Evolutionary conservation across 192 early-diverging fungal species (phyloP).

Genomic region (Dissophora globulifera): DNA sequence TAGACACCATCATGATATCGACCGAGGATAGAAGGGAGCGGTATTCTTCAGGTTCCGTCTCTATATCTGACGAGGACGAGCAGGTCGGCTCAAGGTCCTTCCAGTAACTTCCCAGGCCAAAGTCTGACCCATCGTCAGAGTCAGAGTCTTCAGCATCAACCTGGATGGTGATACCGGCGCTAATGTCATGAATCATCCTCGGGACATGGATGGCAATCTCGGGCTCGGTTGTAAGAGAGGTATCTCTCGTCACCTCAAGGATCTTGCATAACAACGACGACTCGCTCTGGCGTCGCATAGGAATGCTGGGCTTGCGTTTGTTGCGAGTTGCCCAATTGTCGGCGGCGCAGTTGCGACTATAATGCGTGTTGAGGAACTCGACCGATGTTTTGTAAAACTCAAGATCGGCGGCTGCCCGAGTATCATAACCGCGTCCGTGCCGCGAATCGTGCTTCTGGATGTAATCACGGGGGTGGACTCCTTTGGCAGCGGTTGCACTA

Average conservation of each 20-base stretch:
- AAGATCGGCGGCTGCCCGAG: no score
- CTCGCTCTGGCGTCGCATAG: conserved; percentile 22
- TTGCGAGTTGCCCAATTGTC: conserved; percentile 42
- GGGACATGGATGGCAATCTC: neutral
- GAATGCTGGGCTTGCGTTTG: conserved; percentile 10
- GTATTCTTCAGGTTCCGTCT: conserved; percentile 13
- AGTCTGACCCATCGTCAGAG: neutral
- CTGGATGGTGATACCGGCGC: no score
- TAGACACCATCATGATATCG: conserved; percentile 23
- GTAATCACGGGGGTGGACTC: no score
- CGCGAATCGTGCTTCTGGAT: no score
- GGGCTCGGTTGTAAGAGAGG: neutral
- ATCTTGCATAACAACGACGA: conserved; percentile 16
- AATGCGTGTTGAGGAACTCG: conserved; percentile 36
- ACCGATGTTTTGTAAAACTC: conserved; percentile 32
- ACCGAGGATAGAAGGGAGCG: conserved; percentile 25
- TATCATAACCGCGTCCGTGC: no score
- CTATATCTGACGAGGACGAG: neutral
- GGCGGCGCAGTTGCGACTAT: conserved; percentile 8
- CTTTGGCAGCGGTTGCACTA: no score
- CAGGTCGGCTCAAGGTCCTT: conserved; percentile 10
- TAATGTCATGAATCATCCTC: neutral
- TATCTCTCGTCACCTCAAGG: neutral
- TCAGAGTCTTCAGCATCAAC: no score
- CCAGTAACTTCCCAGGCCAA: conserved; percentile 24